These are phyloP conservation scores for Metschnikowia matae DNA, from an alignment of 805 yeast species.

Conservation along the genomic window DNA sequence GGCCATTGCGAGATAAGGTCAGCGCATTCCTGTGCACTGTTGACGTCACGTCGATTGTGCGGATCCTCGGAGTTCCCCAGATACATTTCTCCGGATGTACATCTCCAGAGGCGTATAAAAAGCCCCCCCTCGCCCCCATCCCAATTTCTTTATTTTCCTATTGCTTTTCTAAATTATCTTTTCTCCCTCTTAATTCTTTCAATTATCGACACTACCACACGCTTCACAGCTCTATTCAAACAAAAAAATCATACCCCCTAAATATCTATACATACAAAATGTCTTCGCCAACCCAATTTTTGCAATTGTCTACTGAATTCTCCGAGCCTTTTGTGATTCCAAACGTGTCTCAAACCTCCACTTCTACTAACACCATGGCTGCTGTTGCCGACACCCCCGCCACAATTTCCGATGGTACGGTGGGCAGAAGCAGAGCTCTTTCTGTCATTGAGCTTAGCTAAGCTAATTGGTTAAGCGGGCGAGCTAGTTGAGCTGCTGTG, in stretches of 20 bases:
- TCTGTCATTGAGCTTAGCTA: conserved; percentile 27
- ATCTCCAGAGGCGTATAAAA: conserved; percentile 18
- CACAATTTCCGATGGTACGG: conserved; percentile 12
- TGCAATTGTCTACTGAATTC: conserved; percentile 52
- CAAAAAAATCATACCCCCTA: background rate
- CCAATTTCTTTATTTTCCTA: background rate
- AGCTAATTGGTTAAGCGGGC: background rate
- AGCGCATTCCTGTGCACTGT: conserved; percentile 2
- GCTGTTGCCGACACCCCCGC: conserved; percentile 9
- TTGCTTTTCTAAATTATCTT: background rate
- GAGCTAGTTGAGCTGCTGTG: too few relatives aligned
- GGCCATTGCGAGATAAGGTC: background rate
- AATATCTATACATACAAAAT: conserved; percentile 1
- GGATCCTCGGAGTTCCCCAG: conserved; percentile 19
- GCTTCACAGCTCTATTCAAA: background rate
- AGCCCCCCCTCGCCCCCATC: background rate
- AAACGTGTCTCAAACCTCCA: conserved; percentile 53
- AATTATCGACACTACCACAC: background rate
- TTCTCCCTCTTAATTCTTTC: background rate
- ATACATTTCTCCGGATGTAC: conserved; percentile 17
- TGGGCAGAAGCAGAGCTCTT: conserved; percentile 19
- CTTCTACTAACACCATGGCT: conserved; percentile 12
- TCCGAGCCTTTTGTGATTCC: conserved; percentile 65
- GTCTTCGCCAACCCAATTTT: conserved; percentile 33
- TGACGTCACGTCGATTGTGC: conserved; percentile 17